These are phyloP conservation scores for Plenodomus lindquistii DNA, from an alignment of 2,329 filamentous ascomycete species.

Conservation along the genomic window DNA sequence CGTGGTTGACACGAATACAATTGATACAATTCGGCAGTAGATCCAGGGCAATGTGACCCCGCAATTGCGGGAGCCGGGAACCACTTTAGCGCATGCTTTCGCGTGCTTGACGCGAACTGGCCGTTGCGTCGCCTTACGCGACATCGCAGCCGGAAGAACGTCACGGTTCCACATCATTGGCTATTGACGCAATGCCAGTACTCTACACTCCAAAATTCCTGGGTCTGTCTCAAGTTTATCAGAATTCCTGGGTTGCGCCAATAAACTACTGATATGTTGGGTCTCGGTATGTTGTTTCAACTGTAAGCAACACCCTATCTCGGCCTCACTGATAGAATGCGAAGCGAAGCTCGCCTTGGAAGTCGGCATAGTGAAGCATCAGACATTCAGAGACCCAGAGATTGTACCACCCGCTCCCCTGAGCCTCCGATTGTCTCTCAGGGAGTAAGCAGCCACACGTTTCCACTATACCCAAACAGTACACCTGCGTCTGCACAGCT, in stretches of 20 bases:
- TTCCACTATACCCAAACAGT: too few relatives aligned
- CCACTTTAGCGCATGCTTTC: conserved; percentile 13
- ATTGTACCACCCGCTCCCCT: too few relatives aligned
- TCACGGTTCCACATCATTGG: neutral
- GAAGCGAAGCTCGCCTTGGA: too few relatives aligned
- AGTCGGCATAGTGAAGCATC: too few relatives aligned
- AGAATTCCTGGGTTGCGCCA: neutral
- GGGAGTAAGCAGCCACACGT: too few relatives aligned
- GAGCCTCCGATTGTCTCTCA: too few relatives aligned
- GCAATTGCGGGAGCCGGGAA: conserved; percentile 1
- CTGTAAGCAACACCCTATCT: neutral
- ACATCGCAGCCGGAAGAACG: neutral
- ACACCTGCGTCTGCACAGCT: neutral
- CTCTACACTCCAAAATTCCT: too few relatives aligned
- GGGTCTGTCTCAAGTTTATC: neutral
- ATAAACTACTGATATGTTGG: too few relatives aligned
- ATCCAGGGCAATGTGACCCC: neutral
- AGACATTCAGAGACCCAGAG: too few relatives aligned
- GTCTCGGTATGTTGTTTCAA: neutral
- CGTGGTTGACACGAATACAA: too few relatives aligned
- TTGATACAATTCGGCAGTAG: too few relatives aligned
- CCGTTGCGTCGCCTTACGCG: conserved; percentile 4
- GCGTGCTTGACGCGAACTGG: conserved; percentile 10
- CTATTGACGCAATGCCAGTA: too few relatives aligned
- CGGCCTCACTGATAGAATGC: neutral